Evolutionary conservation across 768 basidiomycete species (phyloP).

Genomic region (Termitomyces sp.): DNA sequence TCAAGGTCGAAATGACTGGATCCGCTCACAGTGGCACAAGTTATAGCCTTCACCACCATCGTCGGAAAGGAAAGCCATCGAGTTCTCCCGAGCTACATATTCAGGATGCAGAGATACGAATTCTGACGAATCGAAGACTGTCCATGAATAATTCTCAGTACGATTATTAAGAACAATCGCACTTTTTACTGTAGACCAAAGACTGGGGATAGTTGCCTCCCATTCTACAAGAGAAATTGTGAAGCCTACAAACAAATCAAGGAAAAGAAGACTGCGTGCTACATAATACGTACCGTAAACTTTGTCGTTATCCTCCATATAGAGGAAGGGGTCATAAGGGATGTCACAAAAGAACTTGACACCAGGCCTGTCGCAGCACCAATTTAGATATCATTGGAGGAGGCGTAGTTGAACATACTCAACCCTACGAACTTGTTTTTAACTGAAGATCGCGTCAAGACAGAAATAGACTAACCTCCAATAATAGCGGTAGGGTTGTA

Average conservation of each 20-base stretch:
- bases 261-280: not conserved
- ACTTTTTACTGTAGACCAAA: conserved; percentile 78
- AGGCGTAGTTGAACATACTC: conserved; percentile 47
- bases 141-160: not conserved
- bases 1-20: not conserved
- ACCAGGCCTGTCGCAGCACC: conserved; percentile 44
- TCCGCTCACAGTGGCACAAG: conserved; percentile 55
- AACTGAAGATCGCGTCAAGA: not conserved
- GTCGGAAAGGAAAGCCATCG: conserved; percentile 71
- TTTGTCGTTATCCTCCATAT: conserved; percentile 66
- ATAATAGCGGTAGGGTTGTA: conserved; percentile 78
- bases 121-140: conserved; percentile 30
- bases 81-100: conserved; percentile 56
- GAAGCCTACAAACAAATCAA: conserved; percentile 44
- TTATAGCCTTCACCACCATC: conserved; percentile 62
- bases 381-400: not conserved
- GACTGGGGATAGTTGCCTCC: conserved; percentile 70
- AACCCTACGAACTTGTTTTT: conserved; percentile 38
- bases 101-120: conserved; percentile 63
- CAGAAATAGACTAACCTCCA: conserved; percentile 47
- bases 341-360: conserved; percentile 76
- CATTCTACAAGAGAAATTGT: conserved; percentile 79
- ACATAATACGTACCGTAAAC: conserved; percentile 31
- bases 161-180: not conserved
- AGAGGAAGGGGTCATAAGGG: conserved; percentile 74